Evolutionary conservation across 768 basidiomycete genomes (phyloP).

Genomic region (Clitopilus hobsonii): DNA sequence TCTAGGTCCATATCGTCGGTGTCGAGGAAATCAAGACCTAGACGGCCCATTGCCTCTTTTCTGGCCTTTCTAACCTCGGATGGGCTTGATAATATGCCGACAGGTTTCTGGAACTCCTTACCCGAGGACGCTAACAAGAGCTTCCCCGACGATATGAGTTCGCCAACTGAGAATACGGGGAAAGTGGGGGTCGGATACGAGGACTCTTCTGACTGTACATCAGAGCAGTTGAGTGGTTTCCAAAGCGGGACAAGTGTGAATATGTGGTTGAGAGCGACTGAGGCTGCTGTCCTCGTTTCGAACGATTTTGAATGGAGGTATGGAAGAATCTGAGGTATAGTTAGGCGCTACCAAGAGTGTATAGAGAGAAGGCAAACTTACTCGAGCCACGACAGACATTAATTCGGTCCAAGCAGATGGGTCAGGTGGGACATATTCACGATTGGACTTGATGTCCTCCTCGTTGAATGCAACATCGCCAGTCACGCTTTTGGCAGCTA

Average conservation of each 20-base stretch:
- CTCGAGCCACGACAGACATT: conserved; percentile 85
- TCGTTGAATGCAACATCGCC: conserved; percentile 73
- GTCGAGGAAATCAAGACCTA: conserved; percentile 85
- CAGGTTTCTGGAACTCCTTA: conserved; percentile 80
- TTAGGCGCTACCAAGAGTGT: conserved; percentile 4
- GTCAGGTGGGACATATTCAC: conserved; percentile 59
- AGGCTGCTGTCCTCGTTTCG: conserved; percentile 88
- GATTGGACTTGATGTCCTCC: conserved; percentile 66
- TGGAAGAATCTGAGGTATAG: conserved; percentile 67
- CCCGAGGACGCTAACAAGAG: conserved; percentile 90
- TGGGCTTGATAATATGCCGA: conserved; percentile 65
- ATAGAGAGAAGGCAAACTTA: conserved; percentile 28
- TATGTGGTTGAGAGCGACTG: conserved; percentile 83
- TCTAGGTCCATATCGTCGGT: conserved; percentile 85
- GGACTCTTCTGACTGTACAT: conserved; percentile 20
- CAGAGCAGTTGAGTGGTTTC: conserved; percentile 42
- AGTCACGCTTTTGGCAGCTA: conserved; percentile 82
- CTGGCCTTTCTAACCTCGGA: conserved; percentile 84
- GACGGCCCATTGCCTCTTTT: conserved; percentile 82
- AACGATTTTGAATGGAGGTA: conserved; percentile 88
- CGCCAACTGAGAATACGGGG: conserved; percentile 70
- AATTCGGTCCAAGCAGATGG: conserved; percentile 86
- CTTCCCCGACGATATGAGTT: conserved; percentile 70
- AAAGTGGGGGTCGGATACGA: conserved; percentile 46
- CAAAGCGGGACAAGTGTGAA: conserved; percentile 82